Conservation (phyloP, 2,329 filamentous ascomycete species). For the Botrytis deweyae region DNA sequence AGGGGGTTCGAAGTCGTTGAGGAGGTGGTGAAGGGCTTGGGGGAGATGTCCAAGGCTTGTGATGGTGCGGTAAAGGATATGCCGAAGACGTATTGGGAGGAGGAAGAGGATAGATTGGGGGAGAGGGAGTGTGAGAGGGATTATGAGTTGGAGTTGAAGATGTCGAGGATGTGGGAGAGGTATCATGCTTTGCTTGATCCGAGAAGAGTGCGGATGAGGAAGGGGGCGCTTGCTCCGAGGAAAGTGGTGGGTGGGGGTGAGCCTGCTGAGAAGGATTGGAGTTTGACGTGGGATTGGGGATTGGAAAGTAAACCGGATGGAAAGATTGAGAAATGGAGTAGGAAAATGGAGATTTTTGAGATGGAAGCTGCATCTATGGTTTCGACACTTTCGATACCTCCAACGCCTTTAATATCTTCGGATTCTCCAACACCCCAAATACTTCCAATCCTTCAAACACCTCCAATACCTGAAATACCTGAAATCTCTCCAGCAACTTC, state of each 20-base stretch:
- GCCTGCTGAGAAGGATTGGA: not conserved
- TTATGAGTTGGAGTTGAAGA: not conserved
- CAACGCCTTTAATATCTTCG: not conserved
- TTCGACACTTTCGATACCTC: not conserved
- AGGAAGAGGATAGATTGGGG: not conserved
- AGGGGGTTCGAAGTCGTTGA: not conserved
- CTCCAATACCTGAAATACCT: not conserved
- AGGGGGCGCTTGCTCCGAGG: no score
- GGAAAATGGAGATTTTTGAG: not conserved
- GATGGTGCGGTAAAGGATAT: not conserved
- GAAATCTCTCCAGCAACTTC: no score
- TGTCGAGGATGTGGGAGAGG: not conserved
- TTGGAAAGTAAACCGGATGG: not conserved
- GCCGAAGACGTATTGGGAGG: not conserved
- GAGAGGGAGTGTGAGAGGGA: not conserved
- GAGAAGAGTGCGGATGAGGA: not conserved
- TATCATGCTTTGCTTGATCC: not conserved
- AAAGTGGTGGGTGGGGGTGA: not conserved
- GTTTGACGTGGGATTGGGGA: not conserved
- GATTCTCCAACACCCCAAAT: no score
- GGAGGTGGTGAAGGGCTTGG: not conserved
- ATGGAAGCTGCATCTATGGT: not conserved
- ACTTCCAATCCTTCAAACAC: no score
- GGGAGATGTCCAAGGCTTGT: not conserved
- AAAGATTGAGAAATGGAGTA: not conserved